Base-by-base conservation (phyloP, 345 rosid species). In the Populus davidiana region DNA sequence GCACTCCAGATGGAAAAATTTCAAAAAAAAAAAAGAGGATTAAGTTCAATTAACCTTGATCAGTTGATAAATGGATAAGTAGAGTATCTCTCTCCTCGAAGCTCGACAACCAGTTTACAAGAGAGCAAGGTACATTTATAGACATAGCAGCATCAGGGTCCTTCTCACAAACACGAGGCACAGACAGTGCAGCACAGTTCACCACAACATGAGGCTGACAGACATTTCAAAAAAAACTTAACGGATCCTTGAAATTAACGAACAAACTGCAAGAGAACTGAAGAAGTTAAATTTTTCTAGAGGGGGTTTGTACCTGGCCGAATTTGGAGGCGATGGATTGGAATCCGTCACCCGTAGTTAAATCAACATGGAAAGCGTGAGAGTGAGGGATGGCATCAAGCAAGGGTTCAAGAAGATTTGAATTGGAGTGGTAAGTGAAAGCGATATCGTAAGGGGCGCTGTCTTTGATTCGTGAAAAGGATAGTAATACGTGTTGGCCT, bases 151-250 rank as follows among this genome's bases (percentile, higher is more conserved):
- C 84, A 56, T 69, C 88, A 62, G 98, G 93, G 81, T 93, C 96
- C 70, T 76, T 86, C 78, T 93, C 97, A 71, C 99, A 95, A 17
- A 74, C 90, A 68, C 96, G 93, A 14, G 99, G 99, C 39, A 90
- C 89, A 2, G 98, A 93, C 31, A 93, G 76, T 16, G 99, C 99
- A 56, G 96, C 97, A 75, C 97, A 95, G 81, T 95, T 95, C 79
- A 93, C 90, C 25, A 93, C 92, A 67, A 93, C 91, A 78, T 91
- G 80, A 59, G 98, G 97, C 98, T 93, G 89, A 62, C 80, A 73
- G 50, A 13, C 50, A 47, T 47, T 47, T 47, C 43, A 39, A 41
- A 47, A 47, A 44, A 44, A 47, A 0, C 50, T 12, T 13, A 13
- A 12, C 50, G 4, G 17, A 2, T 47, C 17, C 16, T 47, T 47